A percentile compares a stretch with the other conserved stretches of the same genome.
These are phyloP conservation scores for Pythium dissotocum DNA, from an alignment of 352 stramenopile genomes.

Conservation along the genomic window DNA sequence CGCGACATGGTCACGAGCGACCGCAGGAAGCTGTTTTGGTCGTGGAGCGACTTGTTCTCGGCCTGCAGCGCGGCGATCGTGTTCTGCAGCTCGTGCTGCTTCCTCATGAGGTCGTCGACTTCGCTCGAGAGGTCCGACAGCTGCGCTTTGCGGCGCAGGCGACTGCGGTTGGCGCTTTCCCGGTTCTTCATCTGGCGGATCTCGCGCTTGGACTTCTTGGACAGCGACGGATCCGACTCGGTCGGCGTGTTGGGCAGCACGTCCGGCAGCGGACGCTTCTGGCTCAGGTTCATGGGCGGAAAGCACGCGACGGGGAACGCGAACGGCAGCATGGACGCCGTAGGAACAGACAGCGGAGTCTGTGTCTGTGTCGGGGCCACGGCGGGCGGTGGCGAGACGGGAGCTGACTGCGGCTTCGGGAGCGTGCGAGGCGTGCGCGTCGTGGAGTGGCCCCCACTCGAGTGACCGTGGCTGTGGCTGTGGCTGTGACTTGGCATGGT, in stretches of 20 bases:
- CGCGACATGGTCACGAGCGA: slow-evolving; percentile 60
- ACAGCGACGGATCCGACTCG: slow-evolving; percentile 24
- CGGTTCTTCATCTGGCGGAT: slow-evolving; percentile 89
- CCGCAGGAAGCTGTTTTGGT: slow-evolving; percentile 78
- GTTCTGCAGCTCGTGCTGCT: slow-evolving; percentile 70
- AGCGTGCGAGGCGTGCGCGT: not conserved
- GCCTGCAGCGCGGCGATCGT: slow-evolving; percentile 64
- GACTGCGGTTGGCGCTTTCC: slow-evolving; percentile 83
- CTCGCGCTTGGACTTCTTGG: slow-evolving; percentile 79
- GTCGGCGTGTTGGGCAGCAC: slow-evolving; percentile 32
- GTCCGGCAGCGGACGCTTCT: slow-evolving; percentile 60
- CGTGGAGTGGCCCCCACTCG: not conserved
- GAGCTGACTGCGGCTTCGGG: not conserved
- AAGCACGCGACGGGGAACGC: slow-evolving; percentile 70
- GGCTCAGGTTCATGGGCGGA: slow-evolving; percentile 39
- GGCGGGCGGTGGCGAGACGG: slow-evolving; percentile 7
- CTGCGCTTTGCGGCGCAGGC: slow-evolving; percentile 70
- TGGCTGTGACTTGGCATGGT: not conserved
- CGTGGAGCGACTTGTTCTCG: slow-evolving; percentile 79
- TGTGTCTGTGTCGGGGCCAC: not conserved
- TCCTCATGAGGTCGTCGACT: slow-evolving; percentile 64
- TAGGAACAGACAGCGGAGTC: not conserved
- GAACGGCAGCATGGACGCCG: slow-evolving; percentile 43
- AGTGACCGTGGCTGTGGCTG: not conserved
- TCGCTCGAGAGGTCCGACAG: slow-evolving; percentile 57